Percentiles rank a stretch among this genome's conserved stretches.
phyloP scores from a whole-genome alignment of 176 grass and related monocot genomes.

The Zea luxurians region DNA sequence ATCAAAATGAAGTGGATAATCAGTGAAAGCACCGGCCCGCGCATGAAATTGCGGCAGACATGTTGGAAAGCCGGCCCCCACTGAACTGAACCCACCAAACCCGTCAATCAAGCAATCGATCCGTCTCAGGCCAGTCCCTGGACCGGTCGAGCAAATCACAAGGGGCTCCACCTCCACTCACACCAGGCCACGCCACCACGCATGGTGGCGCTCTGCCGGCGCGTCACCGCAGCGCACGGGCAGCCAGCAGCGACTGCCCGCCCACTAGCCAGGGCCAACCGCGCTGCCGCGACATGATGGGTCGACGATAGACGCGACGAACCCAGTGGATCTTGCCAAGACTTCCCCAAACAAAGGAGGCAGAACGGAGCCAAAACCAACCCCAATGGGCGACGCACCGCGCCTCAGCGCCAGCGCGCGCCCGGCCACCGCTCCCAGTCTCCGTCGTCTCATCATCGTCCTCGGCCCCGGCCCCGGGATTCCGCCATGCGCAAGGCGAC shows the following conservation, averaged over 20 bases:
- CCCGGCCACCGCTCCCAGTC: neutral
- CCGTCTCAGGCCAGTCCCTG: neutral
- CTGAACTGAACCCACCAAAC: slow-evolving; percentile 14
- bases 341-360: slow-evolving; percentile 27
- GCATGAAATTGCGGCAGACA: neutral
- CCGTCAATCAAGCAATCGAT: slow-evolving; percentile 12
- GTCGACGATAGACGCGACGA: slow-evolving; percentile 11
- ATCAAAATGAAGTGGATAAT: neutral
- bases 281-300: slow-evolving; percentile 23
- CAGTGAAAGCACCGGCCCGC: slow-evolving; percentile 3
- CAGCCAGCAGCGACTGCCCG: neutral
- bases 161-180: neutral
- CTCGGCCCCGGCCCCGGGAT: slow-evolving; percentile 19
- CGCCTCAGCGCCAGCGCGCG: neutral
- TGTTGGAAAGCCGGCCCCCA: too few species aligned
- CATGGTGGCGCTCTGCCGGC: neutral
- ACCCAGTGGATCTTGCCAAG: slow-evolving; percentile 24
- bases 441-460: neutral
- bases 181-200: neutral
- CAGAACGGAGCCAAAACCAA: slow-evolving; percentile 17
- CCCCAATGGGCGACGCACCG: slow-evolving; percentile 27
- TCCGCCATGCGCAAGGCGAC: slow-evolving; percentile 46
- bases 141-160: neutral
- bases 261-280: neutral
- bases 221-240: neutral